A percentile compares a stretch with the other conserved stretches of the same genome.
phyloP scores from a whole-genome alignment of 169 alveolate genomes.

The Besnoitia besnoiti region DNA sequence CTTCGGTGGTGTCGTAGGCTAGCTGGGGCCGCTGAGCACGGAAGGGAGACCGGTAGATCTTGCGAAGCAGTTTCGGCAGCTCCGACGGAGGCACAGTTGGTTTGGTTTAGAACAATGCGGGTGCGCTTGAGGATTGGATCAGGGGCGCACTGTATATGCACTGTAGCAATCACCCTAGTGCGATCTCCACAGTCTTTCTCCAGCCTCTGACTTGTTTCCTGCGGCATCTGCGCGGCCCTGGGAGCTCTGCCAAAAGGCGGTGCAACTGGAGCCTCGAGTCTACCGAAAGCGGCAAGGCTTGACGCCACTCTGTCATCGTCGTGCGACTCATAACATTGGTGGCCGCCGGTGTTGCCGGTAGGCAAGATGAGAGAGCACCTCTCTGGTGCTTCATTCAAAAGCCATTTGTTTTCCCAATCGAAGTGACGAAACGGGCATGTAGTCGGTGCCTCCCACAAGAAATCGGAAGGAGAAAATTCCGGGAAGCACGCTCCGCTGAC shows the following conservation, averaged over 20 bases:
- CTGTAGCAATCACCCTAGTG: not conserved
- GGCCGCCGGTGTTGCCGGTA: not conserved
- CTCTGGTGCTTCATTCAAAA: not conserved
- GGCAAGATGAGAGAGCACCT: not conserved
- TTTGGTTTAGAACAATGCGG: not conserved
- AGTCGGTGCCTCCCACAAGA: constrained; percentile 23
- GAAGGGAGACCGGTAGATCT: not conserved
- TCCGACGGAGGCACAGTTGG: not conserved
- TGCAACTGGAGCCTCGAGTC: no score
- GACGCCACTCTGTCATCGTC: no score
- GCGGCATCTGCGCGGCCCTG: no score
- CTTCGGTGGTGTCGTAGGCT: not conserved
- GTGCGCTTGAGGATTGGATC: not conserved
- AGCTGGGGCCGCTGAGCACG: not conserved
- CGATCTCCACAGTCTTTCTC: no score
- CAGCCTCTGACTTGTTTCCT: no score
- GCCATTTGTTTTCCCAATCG: constrained; percentile 20
- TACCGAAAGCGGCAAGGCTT: no score
- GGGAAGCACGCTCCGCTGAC: not conserved
- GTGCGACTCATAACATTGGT: no score
- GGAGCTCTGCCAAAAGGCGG: no score
- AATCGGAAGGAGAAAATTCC: not conserved
- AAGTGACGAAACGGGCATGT: constrained; percentile 30
- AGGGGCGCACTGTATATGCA: not conserved
- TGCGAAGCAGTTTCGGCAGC: not conserved